These are phyloP conservation scores for Aplosporella prunicola DNA, from an alignment of 2,329 filamentous ascomycete genomes.

Conservation along the genomic window DNA sequence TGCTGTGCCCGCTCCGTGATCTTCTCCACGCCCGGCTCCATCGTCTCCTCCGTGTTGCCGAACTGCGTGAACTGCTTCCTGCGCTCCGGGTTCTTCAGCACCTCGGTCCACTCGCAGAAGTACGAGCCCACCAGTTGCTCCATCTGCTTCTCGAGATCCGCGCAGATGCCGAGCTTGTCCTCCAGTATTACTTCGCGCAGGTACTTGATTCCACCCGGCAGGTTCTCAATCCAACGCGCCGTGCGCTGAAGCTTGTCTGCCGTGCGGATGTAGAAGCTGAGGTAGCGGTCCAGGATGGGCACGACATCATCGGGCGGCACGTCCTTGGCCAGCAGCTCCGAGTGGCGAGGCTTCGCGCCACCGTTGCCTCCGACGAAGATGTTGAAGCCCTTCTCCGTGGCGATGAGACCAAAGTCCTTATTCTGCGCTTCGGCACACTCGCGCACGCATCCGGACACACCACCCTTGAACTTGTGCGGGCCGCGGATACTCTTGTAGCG, in stretches of 20 bases:
- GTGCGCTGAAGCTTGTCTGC: constrained; percentile 85
- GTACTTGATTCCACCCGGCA: constrained; percentile 77
- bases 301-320: constrained; percentile 75
- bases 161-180: constrained; percentile 77
- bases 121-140: constrained; percentile 70
- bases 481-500: constrained; percentile 84
- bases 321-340: constrained; percentile 76
- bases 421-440: constrained; percentile 89
- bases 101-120: constrained; percentile 90
- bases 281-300: constrained; percentile 75
- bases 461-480: constrained; percentile 86
- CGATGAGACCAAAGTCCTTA: constrained; percentile 89
- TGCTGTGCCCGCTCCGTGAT: constrained; percentile 63
- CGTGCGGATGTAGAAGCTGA: constrained; percentile 90
- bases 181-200: constrained; percentile 73
- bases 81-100: constrained; percentile 58
- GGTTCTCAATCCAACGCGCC: constrained; percentile 74
- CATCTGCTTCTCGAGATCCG: constrained; percentile 81
- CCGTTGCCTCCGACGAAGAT: constrained; percentile 86
- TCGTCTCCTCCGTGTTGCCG: constrained; percentile 65
- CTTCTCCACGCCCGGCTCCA: constrained; percentile 57
- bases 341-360: constrained; percentile 73
- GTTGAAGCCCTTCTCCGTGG: constrained; percentile 88
- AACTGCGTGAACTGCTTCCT: constrained; percentile 71
- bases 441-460: constrained; percentile 81